Evolutionary conservation across 2,329 filamentous ascomycete genomes (phyloP), one percentile per base, ranked within the genome.

Genomic region (Aspergillus pseudonomiae): DNA sequence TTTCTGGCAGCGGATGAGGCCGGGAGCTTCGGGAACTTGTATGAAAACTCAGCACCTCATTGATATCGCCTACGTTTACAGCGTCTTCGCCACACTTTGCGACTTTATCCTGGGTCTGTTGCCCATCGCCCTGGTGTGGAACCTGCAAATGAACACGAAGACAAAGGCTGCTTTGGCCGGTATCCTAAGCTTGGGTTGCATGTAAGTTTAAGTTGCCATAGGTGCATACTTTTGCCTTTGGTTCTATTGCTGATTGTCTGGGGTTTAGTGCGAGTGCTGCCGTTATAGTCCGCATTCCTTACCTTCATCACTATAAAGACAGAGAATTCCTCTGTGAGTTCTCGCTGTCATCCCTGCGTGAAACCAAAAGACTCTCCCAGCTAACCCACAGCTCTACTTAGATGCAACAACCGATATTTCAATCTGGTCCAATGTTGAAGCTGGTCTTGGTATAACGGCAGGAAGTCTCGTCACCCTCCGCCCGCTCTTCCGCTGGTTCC

Each of bases 161-260:
- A 83, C 82, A 2, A 89, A 88, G 69, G 36, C 81, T 7, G 80
- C 85, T 2, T 76, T 88, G 26, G 82, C 82, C 11, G 78, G 79
- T 6, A 80, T 89, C 52, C 75, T 89, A 57, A 80, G 80, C 7
- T 82, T 89, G 77, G 88, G 86, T 32, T 86, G 86, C 68, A 79
- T 83, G 60, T 77, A 72, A 63, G 74, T 70, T 70, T 77, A 46
- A 70, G 21, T 70, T 19, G 16, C 26, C 26, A 32, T 30, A 50
- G 9, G 7, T 11, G 24, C 26, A 48, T 43, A 9, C 32, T 46
- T 45, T n/a, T 9, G 24, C 14, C 43, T n/a, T 12, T 46, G 24
- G 24, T 12, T 45, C 48, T 3, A 69, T 21, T 69, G 80, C 34
- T 73, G 70, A 66, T 12, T 67, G 48, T 54, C 28, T n/a, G 58